A percentile compares a stretch with the other conserved stretches of the same genome.
phyloP scores from a whole-genome alignment of 73 alveolate species.

The Tetrahymena malaccensis region DNA sequence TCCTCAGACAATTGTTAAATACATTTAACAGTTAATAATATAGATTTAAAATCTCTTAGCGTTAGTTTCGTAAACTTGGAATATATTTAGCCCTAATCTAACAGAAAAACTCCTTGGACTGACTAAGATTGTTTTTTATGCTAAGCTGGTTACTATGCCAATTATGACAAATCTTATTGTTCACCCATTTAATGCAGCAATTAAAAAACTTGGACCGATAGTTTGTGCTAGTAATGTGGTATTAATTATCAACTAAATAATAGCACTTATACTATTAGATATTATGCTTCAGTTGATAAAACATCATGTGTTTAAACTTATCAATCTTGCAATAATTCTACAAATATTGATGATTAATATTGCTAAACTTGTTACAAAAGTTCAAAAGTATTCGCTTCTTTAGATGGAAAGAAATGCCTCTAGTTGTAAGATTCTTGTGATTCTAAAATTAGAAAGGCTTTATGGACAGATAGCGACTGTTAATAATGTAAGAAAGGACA shows the following conservation, averaged over 20 bases:
- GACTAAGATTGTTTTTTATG: background rate
- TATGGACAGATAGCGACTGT: background rate
- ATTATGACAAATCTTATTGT: background rate
- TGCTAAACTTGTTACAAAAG: background rate
- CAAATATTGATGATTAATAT: background rate
- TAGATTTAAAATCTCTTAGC: no score
- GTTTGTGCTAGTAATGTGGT: background rate
- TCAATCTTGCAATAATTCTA: background rate
- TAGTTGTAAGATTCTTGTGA: background rate
- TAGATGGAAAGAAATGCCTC: background rate
- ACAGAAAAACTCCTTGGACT: background rate
- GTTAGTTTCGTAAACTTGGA: no score
- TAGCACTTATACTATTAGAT: background rate
- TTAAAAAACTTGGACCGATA: background rate
- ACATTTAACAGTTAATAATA: background rate
- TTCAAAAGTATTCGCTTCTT: background rate
- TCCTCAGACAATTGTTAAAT: background rate
- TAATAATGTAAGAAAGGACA: background rate
- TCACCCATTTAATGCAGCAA: background rate
- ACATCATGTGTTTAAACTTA: background rate
- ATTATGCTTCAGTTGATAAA: background rate
- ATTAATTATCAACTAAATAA: no score
- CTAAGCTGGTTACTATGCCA: background rate
- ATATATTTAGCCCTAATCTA: background rate
- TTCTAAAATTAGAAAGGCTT: background rate